phyloP scores from a whole-genome alignment of 208 protist genomes.

The Zelonia costaricensis region DNA sequence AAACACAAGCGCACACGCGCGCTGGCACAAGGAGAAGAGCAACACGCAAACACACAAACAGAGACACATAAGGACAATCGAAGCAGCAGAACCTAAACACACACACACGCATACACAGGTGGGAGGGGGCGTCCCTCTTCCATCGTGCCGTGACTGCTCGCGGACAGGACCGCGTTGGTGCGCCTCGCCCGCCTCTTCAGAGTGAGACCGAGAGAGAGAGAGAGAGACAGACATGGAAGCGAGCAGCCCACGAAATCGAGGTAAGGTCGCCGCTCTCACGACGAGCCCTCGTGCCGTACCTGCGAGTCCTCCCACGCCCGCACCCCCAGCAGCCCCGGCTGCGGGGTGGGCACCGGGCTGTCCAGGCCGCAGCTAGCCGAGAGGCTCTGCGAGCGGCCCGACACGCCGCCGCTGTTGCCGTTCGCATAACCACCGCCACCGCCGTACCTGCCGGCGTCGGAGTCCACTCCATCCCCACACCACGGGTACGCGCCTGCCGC shows the following conservation, averaged over 20 bases:
- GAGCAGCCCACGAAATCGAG: neutral
- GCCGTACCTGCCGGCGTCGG: constrained; percentile 20
- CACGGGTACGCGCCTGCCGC: neutral
- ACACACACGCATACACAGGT: neutral
- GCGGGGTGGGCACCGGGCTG: constrained; percentile 16
- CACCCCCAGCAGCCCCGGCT: neutral
- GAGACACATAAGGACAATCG: neutral
- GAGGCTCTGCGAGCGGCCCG: constrained; percentile 14
- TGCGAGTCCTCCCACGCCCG: constrained; percentile 7
- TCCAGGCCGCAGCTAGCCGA: constrained; percentile 21
- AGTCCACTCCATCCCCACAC: neutral
- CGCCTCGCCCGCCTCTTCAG: too few relatives aligned
- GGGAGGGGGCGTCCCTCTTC: neutral
- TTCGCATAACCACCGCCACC: too few relatives aligned
- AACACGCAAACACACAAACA: neutral
- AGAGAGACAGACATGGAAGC: neutral
- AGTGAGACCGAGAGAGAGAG: too few relatives aligned
- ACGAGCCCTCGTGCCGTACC: neutral
- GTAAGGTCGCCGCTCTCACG: too few relatives aligned
- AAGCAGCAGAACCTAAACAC: neutral
- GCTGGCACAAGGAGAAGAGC: too few relatives aligned
- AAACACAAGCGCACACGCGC: neutral
- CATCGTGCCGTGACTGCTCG: too few relatives aligned
- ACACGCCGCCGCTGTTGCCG: constrained; percentile 14
- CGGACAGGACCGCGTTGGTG: too few relatives aligned